Evolutionary conservation across 2,329 filamentous ascomycete genomes (phyloP).

Genomic region (Colletotrichum tofieldiae): DNA sequence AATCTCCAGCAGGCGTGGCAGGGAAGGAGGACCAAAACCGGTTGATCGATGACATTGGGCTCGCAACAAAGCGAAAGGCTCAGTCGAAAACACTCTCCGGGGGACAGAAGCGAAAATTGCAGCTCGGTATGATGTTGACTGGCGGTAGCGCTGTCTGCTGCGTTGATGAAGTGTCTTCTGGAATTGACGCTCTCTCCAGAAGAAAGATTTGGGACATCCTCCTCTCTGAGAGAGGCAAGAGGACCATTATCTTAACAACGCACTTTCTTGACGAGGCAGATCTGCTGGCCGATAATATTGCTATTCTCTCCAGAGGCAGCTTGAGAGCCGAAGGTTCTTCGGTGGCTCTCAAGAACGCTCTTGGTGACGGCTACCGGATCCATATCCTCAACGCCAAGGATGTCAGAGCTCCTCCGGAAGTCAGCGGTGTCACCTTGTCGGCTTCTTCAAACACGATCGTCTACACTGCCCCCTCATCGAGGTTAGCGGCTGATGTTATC

Average conservation of each 20-base stretch:
- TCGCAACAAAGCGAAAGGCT: conserved; percentile 74
- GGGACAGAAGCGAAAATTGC: conserved; percentile 83
- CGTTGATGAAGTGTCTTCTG: conserved; percentile 82
- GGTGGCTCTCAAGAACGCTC: conserved; percentile 76
- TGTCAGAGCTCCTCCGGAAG: conserved; percentile 61
- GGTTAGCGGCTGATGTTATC: conserved; percentile 80
- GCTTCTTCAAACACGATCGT: conserved; percentile 79
- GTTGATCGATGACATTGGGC: conserved; percentile 75
- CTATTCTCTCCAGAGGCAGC: conserved; percentile 77
- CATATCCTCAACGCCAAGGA: conserved; percentile 59
- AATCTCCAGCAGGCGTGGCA: conserved; percentile 66
- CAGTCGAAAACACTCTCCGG: conserved; percentile 78
- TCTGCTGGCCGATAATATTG: conserved; percentile 79
- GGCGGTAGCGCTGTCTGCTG: conserved; percentile 81
- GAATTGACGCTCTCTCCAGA: conserved; percentile 80
- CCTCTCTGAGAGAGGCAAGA: conserved; percentile 74
- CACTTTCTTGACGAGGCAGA: conserved; percentile 86
- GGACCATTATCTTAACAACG: conserved; percentile 81
- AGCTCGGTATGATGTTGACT: conserved; percentile 85
- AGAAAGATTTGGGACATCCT: conserved; percentile 70
- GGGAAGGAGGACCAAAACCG: conserved; percentile 58
- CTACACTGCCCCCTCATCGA: conserved; percentile 81
- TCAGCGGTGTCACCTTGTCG: conserved; percentile 71
- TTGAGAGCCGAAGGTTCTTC: conserved; percentile 78
- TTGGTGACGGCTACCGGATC: conserved; percentile 64